A percentile compares a stretch with the other conserved stretches of the same genome.
Conservation (phyloP, 2,329 filamentous ascomycete species). For the Apiospora marii region DNA sequence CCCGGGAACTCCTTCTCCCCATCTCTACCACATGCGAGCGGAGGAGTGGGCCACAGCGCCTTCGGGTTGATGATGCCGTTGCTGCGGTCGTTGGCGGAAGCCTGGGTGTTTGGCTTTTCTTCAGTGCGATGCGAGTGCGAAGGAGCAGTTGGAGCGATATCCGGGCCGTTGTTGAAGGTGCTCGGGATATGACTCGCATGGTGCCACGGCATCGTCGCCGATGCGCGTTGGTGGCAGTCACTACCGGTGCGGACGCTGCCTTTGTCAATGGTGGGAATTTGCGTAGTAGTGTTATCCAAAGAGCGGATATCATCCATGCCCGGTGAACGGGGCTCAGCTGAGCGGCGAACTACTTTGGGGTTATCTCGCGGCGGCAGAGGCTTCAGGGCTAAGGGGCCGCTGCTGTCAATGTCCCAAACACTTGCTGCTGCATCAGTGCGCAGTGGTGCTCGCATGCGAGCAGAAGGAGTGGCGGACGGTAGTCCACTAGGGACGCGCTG, state of each 20-base stretch:
- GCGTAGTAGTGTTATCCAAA: not conserved
- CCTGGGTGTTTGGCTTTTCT: not conserved
- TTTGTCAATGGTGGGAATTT: not conserved
- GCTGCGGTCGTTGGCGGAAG: not conserved
- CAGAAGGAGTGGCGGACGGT: not conserved
- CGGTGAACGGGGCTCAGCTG: too few relatives aligned
- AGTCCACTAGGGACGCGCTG: not conserved
- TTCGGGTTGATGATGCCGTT: not conserved
- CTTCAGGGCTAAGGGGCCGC: too few relatives aligned
- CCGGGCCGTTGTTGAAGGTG: too few relatives aligned
- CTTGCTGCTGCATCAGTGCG: too few relatives aligned
- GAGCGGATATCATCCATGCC: too few relatives aligned
- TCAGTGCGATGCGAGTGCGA: not conserved
- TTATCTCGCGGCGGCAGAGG: too few relatives aligned
- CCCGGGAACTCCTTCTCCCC: not conserved
- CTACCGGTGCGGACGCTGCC: not conserved
- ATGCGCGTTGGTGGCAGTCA: not conserved
- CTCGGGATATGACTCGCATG: too few relatives aligned
- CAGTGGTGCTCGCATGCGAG: too few relatives aligned
- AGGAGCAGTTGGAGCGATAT: too few relatives aligned
- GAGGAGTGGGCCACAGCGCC: not conserved
- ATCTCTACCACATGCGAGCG: not conserved
- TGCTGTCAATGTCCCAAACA: too few relatives aligned
- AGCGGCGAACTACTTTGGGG: too few relatives aligned
- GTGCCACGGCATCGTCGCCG: too few relatives aligned